A percentile compares a stretch with the other conserved stretches of the same genome.
These are phyloP conservation scores for Cichorium intybus DNA, from an alignment of 140 eudicot genomes.

Conservation along the genomic window DNA sequence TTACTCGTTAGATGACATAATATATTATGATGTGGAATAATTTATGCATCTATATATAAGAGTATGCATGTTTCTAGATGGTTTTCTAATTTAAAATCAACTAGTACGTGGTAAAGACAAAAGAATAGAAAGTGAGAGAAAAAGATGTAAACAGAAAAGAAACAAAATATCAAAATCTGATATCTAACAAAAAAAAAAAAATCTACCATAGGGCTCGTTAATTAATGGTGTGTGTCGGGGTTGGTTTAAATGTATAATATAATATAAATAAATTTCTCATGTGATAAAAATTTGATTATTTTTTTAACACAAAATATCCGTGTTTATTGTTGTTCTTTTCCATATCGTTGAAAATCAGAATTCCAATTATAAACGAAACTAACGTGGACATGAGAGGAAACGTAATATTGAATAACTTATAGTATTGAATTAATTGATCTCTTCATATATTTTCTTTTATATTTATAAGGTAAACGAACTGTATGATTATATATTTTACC, in stretches of 20 bases:
- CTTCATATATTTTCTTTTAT: no score
- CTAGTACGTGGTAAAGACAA: background rate
- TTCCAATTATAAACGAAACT: no score
- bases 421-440: no score
- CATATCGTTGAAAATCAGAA: background rate
- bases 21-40: background rate
- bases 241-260: no score
- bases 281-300: no score
- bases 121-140: background rate
- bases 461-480: no score
- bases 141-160: background rate
- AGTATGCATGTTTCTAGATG: background rate
- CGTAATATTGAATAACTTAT: no score
- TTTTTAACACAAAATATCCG: no score
- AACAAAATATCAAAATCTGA: background rate
- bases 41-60: background rate
- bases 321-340: background rate
- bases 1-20: no score
- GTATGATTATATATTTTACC: no score
- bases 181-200: no score
- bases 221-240: background rate
- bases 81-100: background rate
- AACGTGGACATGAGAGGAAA: no score
- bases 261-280: background rate
- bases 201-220: background rate